phyloP scores from a whole-genome alignment of 2,329 filamentous ascomycete species.

The Neoarthrinium moseri region DNA sequence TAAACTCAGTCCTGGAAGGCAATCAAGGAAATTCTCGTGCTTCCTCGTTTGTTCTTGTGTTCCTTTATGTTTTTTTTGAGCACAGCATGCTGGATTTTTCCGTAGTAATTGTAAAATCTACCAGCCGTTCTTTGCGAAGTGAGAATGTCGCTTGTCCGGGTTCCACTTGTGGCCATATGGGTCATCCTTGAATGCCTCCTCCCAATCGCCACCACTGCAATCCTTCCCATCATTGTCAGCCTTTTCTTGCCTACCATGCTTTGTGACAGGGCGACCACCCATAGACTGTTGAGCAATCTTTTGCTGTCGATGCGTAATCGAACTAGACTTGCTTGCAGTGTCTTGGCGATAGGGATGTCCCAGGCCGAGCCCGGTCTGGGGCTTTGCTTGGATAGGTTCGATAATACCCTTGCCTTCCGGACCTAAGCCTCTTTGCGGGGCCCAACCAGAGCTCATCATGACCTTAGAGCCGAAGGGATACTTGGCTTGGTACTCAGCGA shows the following conservation, averaged over 20 bases:
- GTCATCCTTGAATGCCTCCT: neutral
- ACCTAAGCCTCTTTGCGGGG: neutral
- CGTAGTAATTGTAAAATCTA: neutral
- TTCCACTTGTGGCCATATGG: neutral
- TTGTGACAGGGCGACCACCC: neutral
- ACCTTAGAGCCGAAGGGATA: neutral
- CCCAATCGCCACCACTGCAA: too few species aligned
- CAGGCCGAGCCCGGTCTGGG: neutral
- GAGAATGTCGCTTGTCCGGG: neutral
- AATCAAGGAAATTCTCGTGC: too few species aligned
- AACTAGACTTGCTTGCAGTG: too few species aligned
- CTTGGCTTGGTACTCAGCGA: too few species aligned
- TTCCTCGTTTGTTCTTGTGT: too few species aligned
- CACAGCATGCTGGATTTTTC: too few species aligned
- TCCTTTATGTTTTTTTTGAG: too few species aligned
- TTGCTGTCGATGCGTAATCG: too few species aligned
- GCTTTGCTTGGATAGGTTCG: neutral
- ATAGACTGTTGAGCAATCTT: neutral
- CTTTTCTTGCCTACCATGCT: neutral
- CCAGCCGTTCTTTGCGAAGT: neutral
- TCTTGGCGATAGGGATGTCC: too few species aligned
- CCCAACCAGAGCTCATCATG: conserved; percentile 2
- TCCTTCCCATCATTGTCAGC: too few species aligned
- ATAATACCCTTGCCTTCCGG: neutral
- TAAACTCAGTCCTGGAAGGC: too few species aligned